Evolutionary conservation across 257 asterid genomes (phyloP), one percentile per base, ranked within the genome.

Genomic region (Fraxinus americana): DNA sequence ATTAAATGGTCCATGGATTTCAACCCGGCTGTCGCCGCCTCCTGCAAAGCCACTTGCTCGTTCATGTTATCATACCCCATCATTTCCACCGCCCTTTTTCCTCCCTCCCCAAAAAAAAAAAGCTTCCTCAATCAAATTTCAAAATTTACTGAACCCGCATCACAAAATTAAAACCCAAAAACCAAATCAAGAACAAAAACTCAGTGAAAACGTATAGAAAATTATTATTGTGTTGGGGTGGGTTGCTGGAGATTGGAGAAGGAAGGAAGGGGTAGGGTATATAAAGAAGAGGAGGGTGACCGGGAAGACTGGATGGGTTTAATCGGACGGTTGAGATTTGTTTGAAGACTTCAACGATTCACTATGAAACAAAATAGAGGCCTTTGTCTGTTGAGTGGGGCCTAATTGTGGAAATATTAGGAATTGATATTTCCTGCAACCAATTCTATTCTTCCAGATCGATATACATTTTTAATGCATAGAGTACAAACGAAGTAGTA

Each of bases 1-100:
- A 93, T 87, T 72, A 91, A 85, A 75, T 92, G 87, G 80, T 91
- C 92, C 97, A 93, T 93, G 3, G 96, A 90, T 77, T 87, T 87
- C 74, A 93, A 74, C 19, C 98, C 98, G 30, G 92, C 92, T 0
- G 90, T 73, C 3, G 97, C 90, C 12, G 91, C 97, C 77, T 93
- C 93, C 59, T 93, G 92, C 19, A 91, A 41, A 77, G 88, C 88
- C 73, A 81, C 75, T 61, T 89, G 90, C 65, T 91, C 93, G 34
- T 87, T 88, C 59, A 86, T 57, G 70, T 79, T 82, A 0, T 81
- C 16, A 78, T 79, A 85, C 1, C 83, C 80, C 2, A 88, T 45
- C 32, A 89, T 77, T 23, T 88, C 89, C 70, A 90, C 75, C 19
- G 95, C 94, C 95, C 87, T 89, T 43, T 43, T 11, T 11, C 4